phyloP scores from a whole-genome alignment of 495 filamentous ascomycete genomes.

The Geoglossum glabrum region DNA sequence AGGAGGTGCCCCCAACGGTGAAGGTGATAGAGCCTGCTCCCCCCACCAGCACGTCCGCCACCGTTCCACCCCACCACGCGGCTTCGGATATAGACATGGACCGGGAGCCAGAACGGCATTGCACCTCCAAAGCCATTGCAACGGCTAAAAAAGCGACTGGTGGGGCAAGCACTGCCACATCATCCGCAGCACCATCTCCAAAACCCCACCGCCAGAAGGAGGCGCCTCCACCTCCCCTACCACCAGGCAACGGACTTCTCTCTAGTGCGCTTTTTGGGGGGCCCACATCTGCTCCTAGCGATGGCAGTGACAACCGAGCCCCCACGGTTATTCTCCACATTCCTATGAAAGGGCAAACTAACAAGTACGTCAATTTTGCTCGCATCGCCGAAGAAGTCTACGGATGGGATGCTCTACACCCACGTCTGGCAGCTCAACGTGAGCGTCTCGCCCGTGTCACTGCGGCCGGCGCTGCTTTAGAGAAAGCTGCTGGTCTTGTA shows the following conservation, averaged over 20 bases:
- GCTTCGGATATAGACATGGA: background rate
- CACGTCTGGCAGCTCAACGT: constrained; percentile 68
- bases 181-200: constrained; percentile 38
- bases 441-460: constrained; percentile 63
- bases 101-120: background rate
- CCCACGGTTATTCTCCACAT: constrained; percentile 75
- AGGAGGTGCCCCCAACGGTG: background rate
- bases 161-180: constrained; percentile 23
- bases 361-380: constrained; percentile 89
- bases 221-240: constrained; percentile 29
- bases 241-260: constrained; percentile 47
- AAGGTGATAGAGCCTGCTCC: background rate
- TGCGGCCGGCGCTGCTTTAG: constrained; percentile 62
- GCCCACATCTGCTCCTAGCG: constrained; percentile 18
- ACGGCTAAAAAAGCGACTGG: constrained; percentile 14
- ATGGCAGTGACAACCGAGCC: constrained; percentile 30
- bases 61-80: background rate
- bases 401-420: constrained; percentile 84
- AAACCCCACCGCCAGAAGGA: constrained; percentile 36
- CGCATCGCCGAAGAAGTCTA: constrained; percentile 83
- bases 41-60: background rate
- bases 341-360: constrained; percentile 54
- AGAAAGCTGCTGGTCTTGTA: constrained; percentile 35
- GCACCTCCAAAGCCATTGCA: background rate
- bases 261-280: constrained; percentile 40